Evolutionary conservation across 768 basidiomycete species (phyloP), one percentile per base, ranked within the genome.

Genomic region (Cubamyces sp.): DNA sequence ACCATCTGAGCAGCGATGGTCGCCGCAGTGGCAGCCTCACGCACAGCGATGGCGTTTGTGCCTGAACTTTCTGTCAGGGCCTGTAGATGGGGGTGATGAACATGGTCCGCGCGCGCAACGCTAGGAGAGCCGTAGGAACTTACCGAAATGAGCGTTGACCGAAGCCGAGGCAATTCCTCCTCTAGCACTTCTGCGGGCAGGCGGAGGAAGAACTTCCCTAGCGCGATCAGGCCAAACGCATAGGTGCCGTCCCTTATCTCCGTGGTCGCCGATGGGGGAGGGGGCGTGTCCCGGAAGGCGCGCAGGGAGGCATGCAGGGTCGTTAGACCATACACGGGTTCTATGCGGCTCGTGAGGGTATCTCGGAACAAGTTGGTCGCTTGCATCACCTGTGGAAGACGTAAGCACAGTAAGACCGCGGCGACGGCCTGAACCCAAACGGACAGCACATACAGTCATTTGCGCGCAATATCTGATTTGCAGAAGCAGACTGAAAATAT

Each of bases 1-100:
- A 94, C 87, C 34, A 93, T 78, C 67, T 94, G 93, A 0, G 91
- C 90, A 15, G 93, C 88, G 63, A 92, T 91, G 69, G 93, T 92
- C 15, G 85, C 81, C 1, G 88, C 87, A 2, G 92, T 91, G 2
- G 91, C 91, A 0, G 91, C 87, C 74, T 94, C 91, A 8, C 93
- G 87, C 34, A 94, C 84, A 54, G 90, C 86, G n/a, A 92, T 82
- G 14, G 87, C 90, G 1, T 83, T 67, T 16, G 65, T 64, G 23
- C 62, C 61, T 14, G 69, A 77, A 42, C 79, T 78, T 65, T 92
- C 87, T 57, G 88, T 92, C 48, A 93, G 77, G 11, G 89, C 85
- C 87, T 92, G 60, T 16, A 37, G 26, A 30, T 51, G 39, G 54
- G n/a, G 43, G 28, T 25, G 52, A 54, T 52, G 58, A 54, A 26